Conservation (phyloP, 1,284 basidiomycete species). For the Boletus semigastroideus region DNA sequence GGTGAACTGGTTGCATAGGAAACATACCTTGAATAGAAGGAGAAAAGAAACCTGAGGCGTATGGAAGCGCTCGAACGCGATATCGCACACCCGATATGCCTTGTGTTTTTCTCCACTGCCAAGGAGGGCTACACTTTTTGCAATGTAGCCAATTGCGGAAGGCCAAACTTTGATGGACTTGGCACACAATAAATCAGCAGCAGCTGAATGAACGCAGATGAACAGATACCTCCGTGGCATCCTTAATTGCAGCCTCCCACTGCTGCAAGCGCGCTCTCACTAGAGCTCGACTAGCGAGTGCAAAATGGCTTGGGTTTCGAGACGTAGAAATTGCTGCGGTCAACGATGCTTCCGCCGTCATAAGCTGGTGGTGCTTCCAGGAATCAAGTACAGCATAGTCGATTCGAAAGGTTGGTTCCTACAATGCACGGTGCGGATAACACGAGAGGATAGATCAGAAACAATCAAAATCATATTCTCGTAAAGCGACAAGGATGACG, state of each 20-base stretch:
- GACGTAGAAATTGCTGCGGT: neutral
- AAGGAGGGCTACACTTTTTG: neutral
- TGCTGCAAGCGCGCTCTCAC: neutral
- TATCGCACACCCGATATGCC: neutral
- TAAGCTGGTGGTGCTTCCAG: neutral
- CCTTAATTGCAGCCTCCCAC: neutral
- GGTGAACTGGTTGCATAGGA: neutral
- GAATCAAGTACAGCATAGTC: neutral
- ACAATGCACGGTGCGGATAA: neutral
- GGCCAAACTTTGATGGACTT: neutral
- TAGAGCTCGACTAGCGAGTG: neutral
- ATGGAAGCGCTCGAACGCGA: neutral
- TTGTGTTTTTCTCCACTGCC: neutral
- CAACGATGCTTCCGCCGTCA: neutral
- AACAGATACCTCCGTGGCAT: neutral
- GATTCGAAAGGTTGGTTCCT: neutral
- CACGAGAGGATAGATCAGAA: too few relatives aligned
- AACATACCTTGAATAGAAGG: neutral
- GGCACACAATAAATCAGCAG: neutral
- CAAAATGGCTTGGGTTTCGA: neutral
- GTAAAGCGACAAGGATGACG: neutral
- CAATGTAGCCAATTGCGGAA: neutral
- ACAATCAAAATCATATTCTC: neutral
- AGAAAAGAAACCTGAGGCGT: neutral
- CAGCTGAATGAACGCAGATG: neutral